Evolutionary conservation across 805 yeast species (phyloP).

Genomic region (Middelhovenomyces tepae): DNA sequence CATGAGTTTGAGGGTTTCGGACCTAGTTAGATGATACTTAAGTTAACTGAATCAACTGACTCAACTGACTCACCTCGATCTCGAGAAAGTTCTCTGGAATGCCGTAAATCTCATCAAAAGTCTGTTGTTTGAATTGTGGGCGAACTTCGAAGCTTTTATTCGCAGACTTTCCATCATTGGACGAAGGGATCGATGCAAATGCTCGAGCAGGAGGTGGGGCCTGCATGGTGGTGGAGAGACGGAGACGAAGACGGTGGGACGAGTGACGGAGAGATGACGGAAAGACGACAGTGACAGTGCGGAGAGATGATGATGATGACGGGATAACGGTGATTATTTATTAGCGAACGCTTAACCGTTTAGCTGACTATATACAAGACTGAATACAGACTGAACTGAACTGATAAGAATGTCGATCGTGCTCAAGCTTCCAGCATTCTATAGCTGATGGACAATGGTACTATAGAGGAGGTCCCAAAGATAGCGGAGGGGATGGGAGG

Average conservation of each 20-base stretch:
- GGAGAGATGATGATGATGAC: no score
- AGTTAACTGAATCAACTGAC: neutral
- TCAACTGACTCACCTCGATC: constrained; percentile 53
- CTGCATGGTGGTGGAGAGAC: constrained; percentile 11
- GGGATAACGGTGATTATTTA: no score
- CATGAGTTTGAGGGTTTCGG: constrained; percentile 69
- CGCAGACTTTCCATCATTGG: constrained; percentile 13
- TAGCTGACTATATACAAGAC: no score
- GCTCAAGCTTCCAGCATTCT: no score
- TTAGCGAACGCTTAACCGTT: no score
- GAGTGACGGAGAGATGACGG: constrained; percentile 1
- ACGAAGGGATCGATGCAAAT: constrained; percentile 25
- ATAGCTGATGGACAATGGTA: no score
- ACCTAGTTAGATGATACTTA: constrained; percentile 27
- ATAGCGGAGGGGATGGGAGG: no score
- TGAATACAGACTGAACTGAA: no score
- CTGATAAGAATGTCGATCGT: no score
- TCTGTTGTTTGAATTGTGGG: constrained; percentile 44
- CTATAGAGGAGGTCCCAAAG: no score
- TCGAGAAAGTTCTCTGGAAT: constrained; percentile 93
- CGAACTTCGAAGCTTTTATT: constrained; percentile 25
- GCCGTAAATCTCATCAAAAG: constrained; percentile 77
- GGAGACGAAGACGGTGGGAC: neutral
- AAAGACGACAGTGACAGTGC: no score
- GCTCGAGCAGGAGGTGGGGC: constrained; percentile 18